Base-by-base conservation (phyloP, 2,329 filamentous ascomycete genomes). In the Talaromyces funiculosus region DNA sequence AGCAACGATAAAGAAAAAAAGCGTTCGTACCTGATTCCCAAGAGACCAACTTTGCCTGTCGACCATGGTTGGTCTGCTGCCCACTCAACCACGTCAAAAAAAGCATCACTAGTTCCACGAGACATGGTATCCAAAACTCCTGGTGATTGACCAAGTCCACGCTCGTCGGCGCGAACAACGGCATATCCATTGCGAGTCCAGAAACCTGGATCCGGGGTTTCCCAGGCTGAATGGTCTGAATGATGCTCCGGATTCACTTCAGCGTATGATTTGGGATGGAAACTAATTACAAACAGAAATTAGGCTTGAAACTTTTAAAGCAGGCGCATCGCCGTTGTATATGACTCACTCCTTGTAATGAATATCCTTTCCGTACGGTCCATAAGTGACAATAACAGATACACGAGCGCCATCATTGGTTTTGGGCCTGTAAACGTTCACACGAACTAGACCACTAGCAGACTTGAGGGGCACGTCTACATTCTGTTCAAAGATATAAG, bases 301-400 rank as follows among this genome's bases (percentile, higher is more conserved):
- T 33, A 16, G 29, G 6, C 4, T 43, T 43, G n/a, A 24, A 26
- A 9, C 0, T n/a, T 10, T 18, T 12, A 4, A 26, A 12, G 14
- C 6, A 8, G 22, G 14, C 4, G 18, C 12, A 37, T 24, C 5
- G 3, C 20, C 10, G 49, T 6, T 4, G 20, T 9, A 4, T 66
- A 79, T 76, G 26, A 54, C 61, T 14, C 37, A 67, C 65, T 65
- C 67, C 61, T 78, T 75, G 69, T 90, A 90, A 20, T 79, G 82
- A 37, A 89, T 87, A 65, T 90, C 87, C 66, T 90, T 90, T 49
- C 88, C 87, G 64, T 90, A 90, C 0, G 88, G 88, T 0, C 87
- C 87, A 64, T 90, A 90, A 0, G 87, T 90, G 2, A 88, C 83
- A 8, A 90, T 70, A 0, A 88, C 86, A 0, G 88, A 87, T 22